Evolutionary conservation across 805 yeast genomes (phyloP).

Genomic region (Blastobotrys americana): DNA sequence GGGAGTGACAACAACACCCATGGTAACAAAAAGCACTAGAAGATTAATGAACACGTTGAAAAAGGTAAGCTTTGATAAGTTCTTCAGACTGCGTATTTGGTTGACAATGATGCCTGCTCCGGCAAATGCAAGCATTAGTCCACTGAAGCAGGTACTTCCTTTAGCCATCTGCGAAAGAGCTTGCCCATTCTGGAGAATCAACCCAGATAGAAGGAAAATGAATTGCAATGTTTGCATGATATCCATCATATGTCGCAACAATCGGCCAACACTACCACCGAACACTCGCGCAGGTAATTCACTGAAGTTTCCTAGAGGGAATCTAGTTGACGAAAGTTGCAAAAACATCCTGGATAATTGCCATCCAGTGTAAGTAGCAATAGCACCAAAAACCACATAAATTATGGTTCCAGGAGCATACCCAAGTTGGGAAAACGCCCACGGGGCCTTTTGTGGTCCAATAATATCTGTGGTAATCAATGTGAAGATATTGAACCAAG

Average conservation of each 20-base stretch:
- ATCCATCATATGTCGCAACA: slow-evolving; percentile 29
- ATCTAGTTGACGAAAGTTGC: slow-evolving; percentile 35
- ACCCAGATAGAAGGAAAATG: slow-evolving; percentile 36
- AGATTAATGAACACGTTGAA: slow-evolving; percentile 39
- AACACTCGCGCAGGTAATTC: slow-evolving; percentile 35
- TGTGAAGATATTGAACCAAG: slow-evolving; percentile 29
- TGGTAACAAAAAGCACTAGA: slow-evolving; percentile 34
- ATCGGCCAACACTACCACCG: slow-evolving; percentile 20
- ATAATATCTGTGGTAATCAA: slow-evolving; percentile 41
- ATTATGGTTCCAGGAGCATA: slow-evolving; percentile 38
- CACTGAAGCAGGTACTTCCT: slow-evolving; percentile 32
- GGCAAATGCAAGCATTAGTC: slow-evolving; percentile 36
- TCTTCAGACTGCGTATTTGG: slow-evolving; percentile 33
- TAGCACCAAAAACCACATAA: slow-evolving; percentile 34
- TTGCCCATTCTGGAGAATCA: slow-evolving; percentile 35
- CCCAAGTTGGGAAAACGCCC: slow-evolving; percentile 37
- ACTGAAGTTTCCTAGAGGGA: slow-evolving; percentile 36
- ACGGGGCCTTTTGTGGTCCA: slow-evolving; percentile 40
- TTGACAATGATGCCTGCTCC: slow-evolving; percentile 36
- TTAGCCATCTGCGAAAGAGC: slow-evolving; percentile 33
- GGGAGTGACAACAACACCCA: slow-evolving; percentile 33
- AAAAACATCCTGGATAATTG: slow-evolving; percentile 31
- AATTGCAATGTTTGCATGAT: slow-evolving; percentile 36
- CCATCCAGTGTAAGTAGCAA: slow-evolving; percentile 36
- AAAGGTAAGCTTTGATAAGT: slow-evolving; percentile 35